phyloP scores from a whole-genome alignment of 2,329 filamentous ascomycete genomes.

The Grosmannia penicillata region DNA sequence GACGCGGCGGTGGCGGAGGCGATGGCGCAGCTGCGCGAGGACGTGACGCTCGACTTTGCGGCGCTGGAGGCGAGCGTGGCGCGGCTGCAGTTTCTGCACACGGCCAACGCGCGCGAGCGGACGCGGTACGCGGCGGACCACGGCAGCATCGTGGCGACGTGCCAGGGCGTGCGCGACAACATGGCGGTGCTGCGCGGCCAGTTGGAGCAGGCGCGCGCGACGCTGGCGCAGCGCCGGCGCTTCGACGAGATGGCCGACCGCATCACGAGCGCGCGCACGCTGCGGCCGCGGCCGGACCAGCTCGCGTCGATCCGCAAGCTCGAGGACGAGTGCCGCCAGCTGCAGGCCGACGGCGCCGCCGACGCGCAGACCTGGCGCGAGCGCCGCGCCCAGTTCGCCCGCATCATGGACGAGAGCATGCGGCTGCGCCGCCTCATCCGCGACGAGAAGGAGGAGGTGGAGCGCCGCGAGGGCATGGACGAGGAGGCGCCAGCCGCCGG shows the following conservation, averaged over 20 bases:
- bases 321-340: conserved; percentile 73
- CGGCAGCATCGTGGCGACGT: conserved; percentile 60
- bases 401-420: conserved; percentile 85
- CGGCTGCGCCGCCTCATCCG: conserved; percentile 71
- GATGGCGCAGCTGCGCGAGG: conserved; percentile 60
- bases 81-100: conserved; percentile 73
- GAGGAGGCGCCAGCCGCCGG: conserved; percentile 42
- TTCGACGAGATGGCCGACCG: conserved; percentile 82
- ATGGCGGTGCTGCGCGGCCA: conserved; percentile 59
- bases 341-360: conserved; percentile 70
- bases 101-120: conserved; percentile 71
- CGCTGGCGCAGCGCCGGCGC: conserved; percentile 62
- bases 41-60: conserved; percentile 76
- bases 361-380: conserved; percentile 77
- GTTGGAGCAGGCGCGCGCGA: conserved; percentile 61
- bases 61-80: conserved; percentile 76
- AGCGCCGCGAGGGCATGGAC: conserved; percentile 70
- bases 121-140: conserved; percentile 73
- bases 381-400: conserved; percentile 70
- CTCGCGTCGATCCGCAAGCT: conserved; percentile 63
- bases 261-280: conserved; percentile 66
- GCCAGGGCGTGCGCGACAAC: conserved; percentile 61
- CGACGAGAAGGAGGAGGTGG: conserved; percentile 90
- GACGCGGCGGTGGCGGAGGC: conserved; percentile 20
- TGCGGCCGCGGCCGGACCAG: conserved; percentile 77